These are phyloP conservation scores for Tolypocladium sp. DNA, from an alignment of 2,329 filamentous ascomycete genomes.

Conservation along the genomic window DNA sequence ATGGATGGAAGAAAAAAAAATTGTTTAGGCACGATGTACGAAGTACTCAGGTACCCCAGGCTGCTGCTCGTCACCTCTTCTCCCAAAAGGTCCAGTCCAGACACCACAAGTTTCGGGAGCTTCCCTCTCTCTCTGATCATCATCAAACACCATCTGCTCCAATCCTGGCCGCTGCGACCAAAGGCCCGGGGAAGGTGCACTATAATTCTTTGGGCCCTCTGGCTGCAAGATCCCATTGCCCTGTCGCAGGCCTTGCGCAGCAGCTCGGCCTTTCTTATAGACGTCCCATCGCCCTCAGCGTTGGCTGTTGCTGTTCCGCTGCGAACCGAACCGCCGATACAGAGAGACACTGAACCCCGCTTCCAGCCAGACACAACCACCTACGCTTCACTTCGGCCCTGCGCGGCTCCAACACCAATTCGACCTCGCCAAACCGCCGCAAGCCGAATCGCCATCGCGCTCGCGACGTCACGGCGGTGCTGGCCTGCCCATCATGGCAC, in stretches of 20 bases:
- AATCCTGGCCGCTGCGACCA: neutral
- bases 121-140: neutral
- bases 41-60: neutral
- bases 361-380: neutral
- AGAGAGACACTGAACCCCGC: neutral
- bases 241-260: neutral
- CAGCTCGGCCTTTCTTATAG: neutral
- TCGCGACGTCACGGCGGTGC: conserved; percentile 3
- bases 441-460: conserved; percentile 18
- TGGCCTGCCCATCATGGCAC: conserved; percentile 10
- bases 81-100: neutral
- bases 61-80: neutral
- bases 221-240: neutral
- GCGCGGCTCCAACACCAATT: conserved; percentile 5
- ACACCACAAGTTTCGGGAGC: neutral
- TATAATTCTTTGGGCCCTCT: neutral
- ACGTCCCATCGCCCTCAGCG: neutral
- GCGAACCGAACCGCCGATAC: neutral
- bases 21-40: neutral
- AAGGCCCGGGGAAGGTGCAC: neutral
- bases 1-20: neutral
- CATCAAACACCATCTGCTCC: neutral
- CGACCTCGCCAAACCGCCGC: conserved; percentile 23
- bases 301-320: neutral
- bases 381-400: conserved; percentile 5